Percentiles rank a stretch among this genome's conserved stretches.
phyloP scores from a whole-genome alignment of 768 basidiomycete species.

The Phlebiopsis gigantea region DNA sequence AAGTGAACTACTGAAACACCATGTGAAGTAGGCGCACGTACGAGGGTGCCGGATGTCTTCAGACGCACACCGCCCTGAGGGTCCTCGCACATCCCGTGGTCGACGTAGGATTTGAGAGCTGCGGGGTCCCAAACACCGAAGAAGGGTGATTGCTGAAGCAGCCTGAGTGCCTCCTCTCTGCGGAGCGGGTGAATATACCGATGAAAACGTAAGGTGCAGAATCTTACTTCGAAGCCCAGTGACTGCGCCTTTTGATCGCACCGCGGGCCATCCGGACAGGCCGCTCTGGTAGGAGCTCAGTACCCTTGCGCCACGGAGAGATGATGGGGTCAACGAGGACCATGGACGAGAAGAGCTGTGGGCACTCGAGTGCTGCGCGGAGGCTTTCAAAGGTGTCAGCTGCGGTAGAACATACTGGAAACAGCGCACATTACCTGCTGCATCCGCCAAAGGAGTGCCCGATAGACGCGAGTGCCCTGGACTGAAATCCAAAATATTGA shows the following conservation, averaged over 20 bases:
- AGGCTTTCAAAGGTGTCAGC: constrained; percentile 33
- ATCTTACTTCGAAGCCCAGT: constrained; percentile 58
- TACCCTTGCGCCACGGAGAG: constrained; percentile 15
- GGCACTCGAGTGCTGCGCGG: constrained; percentile 57
- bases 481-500: constrained; percentile 39
- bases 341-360: constrained; percentile 64
- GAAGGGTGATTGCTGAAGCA: constrained; percentile 53
- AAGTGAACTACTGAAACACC: no score
- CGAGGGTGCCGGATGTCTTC: constrained; percentile 59
- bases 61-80: constrained; percentile 42
- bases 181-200: no score
- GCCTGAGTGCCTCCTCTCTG: constrained; percentile 55
- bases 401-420: background rate
- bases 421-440: constrained; percentile 63
- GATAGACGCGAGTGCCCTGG: constrained; percentile 56
- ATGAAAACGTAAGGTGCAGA: background rate
- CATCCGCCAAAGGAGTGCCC: constrained; percentile 88
- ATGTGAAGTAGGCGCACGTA: constrained; percentile 10
- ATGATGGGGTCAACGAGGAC: constrained; percentile 80
- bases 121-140: constrained; percentile 67
- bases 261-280: constrained; percentile 23
- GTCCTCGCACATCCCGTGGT: constrained; percentile 45
- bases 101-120: constrained; percentile 56
- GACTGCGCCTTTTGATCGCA: constrained; percentile 53
- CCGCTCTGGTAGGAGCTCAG: background rate